Base-by-base conservation (phyloP, 345 rosid genomes). In the Hibiscus mutabilis region DNA sequence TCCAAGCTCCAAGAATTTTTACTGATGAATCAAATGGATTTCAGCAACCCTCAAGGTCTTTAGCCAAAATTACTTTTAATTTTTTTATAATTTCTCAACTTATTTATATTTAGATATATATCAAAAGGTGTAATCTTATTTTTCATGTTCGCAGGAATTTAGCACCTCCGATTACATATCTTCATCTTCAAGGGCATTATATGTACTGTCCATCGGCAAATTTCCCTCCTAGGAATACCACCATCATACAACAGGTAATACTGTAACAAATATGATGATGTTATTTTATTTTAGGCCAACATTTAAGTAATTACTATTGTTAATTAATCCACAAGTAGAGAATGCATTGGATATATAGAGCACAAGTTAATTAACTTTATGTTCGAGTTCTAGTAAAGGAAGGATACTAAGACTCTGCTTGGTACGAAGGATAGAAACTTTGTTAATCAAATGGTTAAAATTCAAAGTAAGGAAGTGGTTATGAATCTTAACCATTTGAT, bases 161-260 rank as follows among this genome's bases (percentile, higher is more conserved):
- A 42, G 24, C 18, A 15, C 14, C 37, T 10, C 10, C 62, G 16
- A 13, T 37, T n/a, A 64, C 31, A 40, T 40, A 5, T 49, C 53
- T 14, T 16, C 19, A 53, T 22, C 12, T 62, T 29, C 61, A 49
- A 8, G 70, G 67, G 16, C 31, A 27, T 24, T 22, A 13, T 55
- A 29, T 65, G 47, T 27, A 64, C 47, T 62, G 29, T 15, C 25
- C 57, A 21, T 51, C 21, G 4, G 21, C 49, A 19, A 8, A 53
- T 35, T 46, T 64, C 52, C 52, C 73, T 56, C 56, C 22, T 1
- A 55, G 6, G 60, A 52, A 52, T 18, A 27, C 35, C 40, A 25
- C 6, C 58, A 59, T 16, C 64, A 22, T 9, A 35, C 72, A 73
- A 10, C 62, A 76, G 80, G 80, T 78, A 22, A 66, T 10, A 14